Conservation (phyloP, 2,329 filamentous ascomycete species). For the Pseudocercospora crystallina region DNA sequence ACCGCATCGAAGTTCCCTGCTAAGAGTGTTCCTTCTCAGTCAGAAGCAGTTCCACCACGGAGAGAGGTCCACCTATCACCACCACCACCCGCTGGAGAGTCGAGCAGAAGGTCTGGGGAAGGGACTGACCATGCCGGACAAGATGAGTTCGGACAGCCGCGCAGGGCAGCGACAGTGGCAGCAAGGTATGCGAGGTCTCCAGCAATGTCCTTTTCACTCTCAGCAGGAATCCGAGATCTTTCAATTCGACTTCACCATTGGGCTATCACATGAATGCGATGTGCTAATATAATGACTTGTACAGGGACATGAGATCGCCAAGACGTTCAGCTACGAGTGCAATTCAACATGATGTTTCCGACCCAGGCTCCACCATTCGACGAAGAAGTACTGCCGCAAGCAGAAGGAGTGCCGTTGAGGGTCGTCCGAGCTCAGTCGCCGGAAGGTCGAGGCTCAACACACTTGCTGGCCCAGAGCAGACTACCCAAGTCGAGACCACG, state of each 20-base stretch:
- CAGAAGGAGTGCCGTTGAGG: slow-evolving; percentile 12
- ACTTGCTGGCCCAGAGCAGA: slow-evolving; percentile 24
- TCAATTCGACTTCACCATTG: no score
- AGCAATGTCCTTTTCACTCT: no score
- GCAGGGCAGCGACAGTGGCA: slow-evolving; percentile 15
- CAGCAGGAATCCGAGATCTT: no score
- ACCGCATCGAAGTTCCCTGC: neutral
- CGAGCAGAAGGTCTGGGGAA: neutral
- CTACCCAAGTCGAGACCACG: slow-evolving; percentile 19
- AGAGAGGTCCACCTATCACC: slow-evolving; percentile 8
- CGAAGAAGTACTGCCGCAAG: slow-evolving; percentile 19
- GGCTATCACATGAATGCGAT: no score
- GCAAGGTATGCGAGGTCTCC: no score
- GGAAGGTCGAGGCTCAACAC: slow-evolving; percentile 18
- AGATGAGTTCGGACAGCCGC: slow-evolving; percentile 10
- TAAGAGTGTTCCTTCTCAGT: neutral
- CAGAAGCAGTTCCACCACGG: slow-evolving; percentile 10
- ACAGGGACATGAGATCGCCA: slow-evolving; percentile 10
- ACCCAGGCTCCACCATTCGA: slow-evolving; percentile 7
- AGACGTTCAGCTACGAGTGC: slow-evolving; percentile 8
- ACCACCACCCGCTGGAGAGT: neutral
- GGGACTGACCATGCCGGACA: slow-evolving; percentile 1
- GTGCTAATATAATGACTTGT: neutral
- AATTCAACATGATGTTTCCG: slow-evolving; percentile 6
- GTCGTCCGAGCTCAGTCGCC: slow-evolving; percentile 11